These are phyloP conservation scores for Ramicandelaber brevisporus DNA, from an alignment of 192 early-diverging fungal genomes.

Conservation along the genomic window DNA sequence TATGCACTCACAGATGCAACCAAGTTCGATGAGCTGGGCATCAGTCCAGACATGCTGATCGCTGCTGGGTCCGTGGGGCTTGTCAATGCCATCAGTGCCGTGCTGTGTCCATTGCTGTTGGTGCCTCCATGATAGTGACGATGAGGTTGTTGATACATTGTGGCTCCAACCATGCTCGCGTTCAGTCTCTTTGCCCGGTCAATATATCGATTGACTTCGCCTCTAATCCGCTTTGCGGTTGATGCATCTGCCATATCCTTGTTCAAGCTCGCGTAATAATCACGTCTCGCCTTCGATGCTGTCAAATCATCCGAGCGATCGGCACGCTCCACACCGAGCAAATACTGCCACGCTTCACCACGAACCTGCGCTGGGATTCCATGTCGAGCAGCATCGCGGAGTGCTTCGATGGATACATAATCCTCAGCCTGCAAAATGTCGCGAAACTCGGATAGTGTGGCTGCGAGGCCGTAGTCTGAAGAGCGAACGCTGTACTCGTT, in stretches of 20 bases:
- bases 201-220: constrained; percentile 41
- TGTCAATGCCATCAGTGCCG: no score
- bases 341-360: constrained; percentile 69
- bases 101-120: no score
- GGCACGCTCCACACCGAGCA: constrained; percentile 56
- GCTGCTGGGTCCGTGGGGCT: no score
- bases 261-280: constrained; percentile 43
- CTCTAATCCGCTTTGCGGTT: constrained; percentile 46
- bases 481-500: no score
- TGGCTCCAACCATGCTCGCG: no score
- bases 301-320: constrained; percentile 55
- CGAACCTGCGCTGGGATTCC: constrained; percentile 61
- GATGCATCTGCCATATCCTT: no score
- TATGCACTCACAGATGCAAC: not conserved
- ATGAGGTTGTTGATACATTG: no score
- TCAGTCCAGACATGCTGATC: constrained; percentile 3
- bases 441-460: constrained; percentile 45
- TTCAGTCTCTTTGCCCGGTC: constrained; percentile 13
- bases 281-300: constrained; percentile 22
- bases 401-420: constrained; percentile 54
- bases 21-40: constrained; percentile 1
- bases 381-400: constrained; percentile 44
- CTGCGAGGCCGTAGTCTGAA: no score
- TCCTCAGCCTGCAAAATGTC: constrained; percentile 59
- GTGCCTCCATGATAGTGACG: no score